Evolutionary conservation across 2,329 filamentous ascomycete genomes (phyloP).

Genomic region (Sphaerulina populicola): DNA sequence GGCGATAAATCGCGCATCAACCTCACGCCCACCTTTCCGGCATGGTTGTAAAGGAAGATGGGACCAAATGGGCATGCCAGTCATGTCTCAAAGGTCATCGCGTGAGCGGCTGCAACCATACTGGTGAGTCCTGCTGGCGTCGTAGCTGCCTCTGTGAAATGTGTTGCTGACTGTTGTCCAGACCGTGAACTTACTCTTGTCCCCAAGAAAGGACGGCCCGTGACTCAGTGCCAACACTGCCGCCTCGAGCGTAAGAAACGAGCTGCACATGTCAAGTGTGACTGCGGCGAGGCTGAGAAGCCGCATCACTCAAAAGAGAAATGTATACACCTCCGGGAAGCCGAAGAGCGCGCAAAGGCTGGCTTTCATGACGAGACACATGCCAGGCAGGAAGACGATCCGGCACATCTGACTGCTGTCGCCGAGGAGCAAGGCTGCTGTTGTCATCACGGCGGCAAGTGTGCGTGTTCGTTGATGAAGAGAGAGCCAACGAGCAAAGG

Average conservation of each 20-base stretch:
- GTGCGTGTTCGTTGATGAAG: conserved; percentile 51
- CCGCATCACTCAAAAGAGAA: conserved; percentile 51
- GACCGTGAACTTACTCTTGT: conserved; percentile 89
- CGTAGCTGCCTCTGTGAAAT: background rate
- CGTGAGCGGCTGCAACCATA: conserved; percentile 96
- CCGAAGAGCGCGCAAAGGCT: conserved; percentile 31
- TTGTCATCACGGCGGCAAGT: conserved; percentile 53
- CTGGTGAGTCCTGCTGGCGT: conserved; percentile 55
- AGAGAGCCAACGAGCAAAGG: conserved; percentile 40
- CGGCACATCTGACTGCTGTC: conserved; percentile 27
- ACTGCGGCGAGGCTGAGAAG: conserved; percentile 76
- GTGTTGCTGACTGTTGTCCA: conserved; percentile 33
- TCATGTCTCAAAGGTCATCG: conserved; percentile 97
- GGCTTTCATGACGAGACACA: conserved; percentile 23
- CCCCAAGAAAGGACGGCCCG: conserved; percentile 93
- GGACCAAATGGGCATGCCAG: conserved; percentile 96
- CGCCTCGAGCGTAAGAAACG: conserved; percentile 93
- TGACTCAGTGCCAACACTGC: conserved; percentile 96
- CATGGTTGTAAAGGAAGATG: conserved; percentile 49
- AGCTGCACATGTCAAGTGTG: conserved; percentile 88
- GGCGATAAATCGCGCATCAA: conserved; percentile 13
- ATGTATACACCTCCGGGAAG: conserved; percentile 37
- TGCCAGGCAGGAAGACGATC: conserved; percentile 19
- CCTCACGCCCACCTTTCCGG: conserved; percentile 14
- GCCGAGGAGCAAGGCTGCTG: conserved; percentile 40